Evolutionary conservation across 2,329 filamentous ascomycete genomes (phyloP).

Genomic region (Lecanicillium sp.): DNA sequence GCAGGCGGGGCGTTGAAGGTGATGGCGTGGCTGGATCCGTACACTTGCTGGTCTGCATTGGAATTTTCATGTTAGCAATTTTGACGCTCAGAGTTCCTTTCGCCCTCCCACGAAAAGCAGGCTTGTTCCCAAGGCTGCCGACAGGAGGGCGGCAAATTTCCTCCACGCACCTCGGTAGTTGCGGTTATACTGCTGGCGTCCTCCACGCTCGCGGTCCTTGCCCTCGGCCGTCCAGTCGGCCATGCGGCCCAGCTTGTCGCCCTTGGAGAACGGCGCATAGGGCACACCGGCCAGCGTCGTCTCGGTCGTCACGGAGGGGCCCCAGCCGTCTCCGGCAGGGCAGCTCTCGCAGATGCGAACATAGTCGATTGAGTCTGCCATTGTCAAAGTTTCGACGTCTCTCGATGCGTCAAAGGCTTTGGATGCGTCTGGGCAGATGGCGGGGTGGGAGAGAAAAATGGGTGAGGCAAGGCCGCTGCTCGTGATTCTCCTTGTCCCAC

Average conservation of each 20-base stretch:
- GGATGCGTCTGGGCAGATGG: slow-evolving; percentile 9
- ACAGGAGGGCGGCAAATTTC: background rate
- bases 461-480: slow-evolving; percentile 9
- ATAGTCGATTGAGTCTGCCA: slow-evolving; percentile 49
- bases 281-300: slow-evolving; percentile 91
- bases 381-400: slow-evolving; percentile 11
- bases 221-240: slow-evolving; percentile 93
- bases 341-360: slow-evolving; percentile 63
- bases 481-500: slow-evolving; percentile 9
- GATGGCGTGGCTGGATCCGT: slow-evolving; percentile 79
- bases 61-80: background rate
- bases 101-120: too few relatives aligned
- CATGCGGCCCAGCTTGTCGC: slow-evolving; percentile 98
- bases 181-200: slow-evolving; percentile 82
- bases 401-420: too few relatives aligned
- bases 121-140: too few relatives aligned
- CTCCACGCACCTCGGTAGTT: slow-evolving; percentile 72
- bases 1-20: slow-evolving; percentile 85
- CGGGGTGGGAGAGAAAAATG: too few relatives aligned
- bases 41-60: slow-evolving; percentile 80
- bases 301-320: slow-evolving; percentile 72
- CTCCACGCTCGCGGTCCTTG: slow-evolving; percentile 74
- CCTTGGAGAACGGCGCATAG: slow-evolving; percentile 97
- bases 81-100: background rate
- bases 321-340: slow-evolving; percentile 77